Percentiles rank a stretch among this genome's conserved stretches.
Evolutionary conservation across 1,139 yeast genomes (phyloP).

Genomic region (Scheffersomyces parashehatae): DNA sequence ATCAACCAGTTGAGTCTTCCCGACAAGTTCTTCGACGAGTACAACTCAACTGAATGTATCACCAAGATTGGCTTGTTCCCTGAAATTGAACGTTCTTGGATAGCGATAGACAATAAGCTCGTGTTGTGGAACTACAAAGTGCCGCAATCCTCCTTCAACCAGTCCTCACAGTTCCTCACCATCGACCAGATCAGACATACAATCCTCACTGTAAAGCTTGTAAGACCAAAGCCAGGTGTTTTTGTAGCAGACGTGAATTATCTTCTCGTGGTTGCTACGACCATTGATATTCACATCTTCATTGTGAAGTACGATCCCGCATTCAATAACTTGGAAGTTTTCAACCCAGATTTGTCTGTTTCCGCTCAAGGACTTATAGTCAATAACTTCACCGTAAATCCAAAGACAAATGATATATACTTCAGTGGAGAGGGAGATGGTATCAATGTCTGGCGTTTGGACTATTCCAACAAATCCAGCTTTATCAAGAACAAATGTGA

Average conservation of each 20-base stretch:
- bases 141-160: constrained; percentile 50
- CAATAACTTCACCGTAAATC: constrained; percentile 59
- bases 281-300: constrained; percentile 73
- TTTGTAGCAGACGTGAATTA: constrained; percentile 78
- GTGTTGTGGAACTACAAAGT: constrained; percentile 80
- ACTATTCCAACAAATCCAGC: constrained; percentile 80
- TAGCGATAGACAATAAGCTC: constrained; percentile 78
- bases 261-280: constrained; percentile 75
- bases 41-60: constrained; percentile 64
- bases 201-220: constrained; percentile 72
- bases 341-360: constrained; percentile 80
- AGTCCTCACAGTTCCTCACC: constrained; percentile 66
- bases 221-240: constrained; percentile 75
- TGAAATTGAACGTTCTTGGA: constrained; percentile 84
- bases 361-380: constrained; percentile 79
- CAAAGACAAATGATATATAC: constrained; percentile 74
- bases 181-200: constrained; percentile 83
- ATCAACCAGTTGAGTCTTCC: constrained; percentile 73
- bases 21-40: constrained; percentile 77
- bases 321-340: constrained; percentile 63
- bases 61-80: constrained; percentile 85
- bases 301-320: constrained; percentile 62
- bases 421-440: constrained; percentile 81
- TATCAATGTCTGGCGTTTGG: constrained; percentile 81
- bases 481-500: constrained; percentile 87